Evolutionary conservation across 192 early-diverging fungal species (phyloP), one percentile per base, ranked within the genome.

Genomic region (Entomortierella lignicola): DNA sequence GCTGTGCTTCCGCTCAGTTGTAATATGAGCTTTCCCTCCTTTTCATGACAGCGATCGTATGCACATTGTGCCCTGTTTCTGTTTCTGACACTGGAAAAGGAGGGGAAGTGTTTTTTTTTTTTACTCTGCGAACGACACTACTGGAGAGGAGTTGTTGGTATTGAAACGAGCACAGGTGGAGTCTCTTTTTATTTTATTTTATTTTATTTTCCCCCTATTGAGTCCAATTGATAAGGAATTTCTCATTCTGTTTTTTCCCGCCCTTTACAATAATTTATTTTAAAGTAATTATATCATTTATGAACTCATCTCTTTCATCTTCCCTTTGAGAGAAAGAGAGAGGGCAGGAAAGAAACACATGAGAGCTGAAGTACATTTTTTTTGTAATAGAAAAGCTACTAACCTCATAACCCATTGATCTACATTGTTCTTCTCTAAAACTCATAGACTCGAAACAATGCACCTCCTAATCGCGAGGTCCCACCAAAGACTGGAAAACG

Each of bases 401-500:
- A 20, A 39, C 25, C 41, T 27, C 59, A 12, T 6, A 43, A 17
- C 31, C 25, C 7, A 25, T 44, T 39, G 13, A 55, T 34, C 25
- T 50, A 44, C n/a, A n/a, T 12, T 44, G 37, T 44, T 15, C 47
- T 30, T 31, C 37, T 39, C 58, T 29, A 41, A 32, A 20, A 39
- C 26, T 31, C 30, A 27, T 58, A 62, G 62, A 66, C 51, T 29
- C 63, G 57, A 44, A 21, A 39, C 71, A 66, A 65, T 59, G 31
- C n/a, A 25, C 43, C 52, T 29, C 44, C 55, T 31, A 56, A 18
- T 25, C 72, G 54, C 23, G 72, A 61, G 17, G 15, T 29, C 71
- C 23, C 8, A 37, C 15, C 58, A 57, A 65, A 51, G n/a, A n/a
- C n/a, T n/a, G n/a, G n/a, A 61, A 75, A 75, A 64, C 63, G 72